Evolutionary conservation across 1,284 basidiomycete genomes (phyloP).

Genomic region (Sporisorium sorghi): DNA sequence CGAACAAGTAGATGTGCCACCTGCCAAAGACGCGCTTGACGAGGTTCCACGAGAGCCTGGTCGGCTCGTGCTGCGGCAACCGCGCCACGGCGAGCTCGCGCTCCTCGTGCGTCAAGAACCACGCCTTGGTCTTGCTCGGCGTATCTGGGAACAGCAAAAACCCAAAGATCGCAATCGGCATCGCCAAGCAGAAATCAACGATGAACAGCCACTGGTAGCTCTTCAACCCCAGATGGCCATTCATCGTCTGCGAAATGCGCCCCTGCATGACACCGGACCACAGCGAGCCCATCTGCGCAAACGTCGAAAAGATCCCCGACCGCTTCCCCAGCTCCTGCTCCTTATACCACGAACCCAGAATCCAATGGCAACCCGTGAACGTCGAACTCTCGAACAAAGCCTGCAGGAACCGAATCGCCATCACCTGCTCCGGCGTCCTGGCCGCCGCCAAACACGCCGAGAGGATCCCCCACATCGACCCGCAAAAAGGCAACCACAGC

Average conservation of each 20-base stretch:
- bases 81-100: constrained; percentile 48
- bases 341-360: constrained; percentile 82
- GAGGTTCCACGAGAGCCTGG: constrained; percentile 65
- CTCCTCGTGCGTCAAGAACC: constrained; percentile 77
- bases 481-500: constrained; percentile 52
- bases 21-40: constrained; percentile 74
- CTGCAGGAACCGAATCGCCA: constrained; percentile 80
- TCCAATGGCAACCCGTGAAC: constrained; percentile 72
- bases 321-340: constrained; percentile 78
- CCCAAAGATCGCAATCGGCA: constrained; percentile 77
- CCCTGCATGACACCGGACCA: constrained; percentile 81
- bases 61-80: constrained; percentile 72
- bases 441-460: constrained; percentile 43
- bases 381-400: constrained; percentile 78
- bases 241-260: constrained; percentile 75
- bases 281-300: constrained; percentile 73
- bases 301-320: constrained; percentile 78
- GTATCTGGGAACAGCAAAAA: constrained; percentile 80
- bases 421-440: constrained; percentile 72
- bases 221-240: constrained; percentile 74
- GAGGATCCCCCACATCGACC: constrained; percentile 59
- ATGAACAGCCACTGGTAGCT: constrained; percentile 82
- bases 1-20: constrained; percentile 73
- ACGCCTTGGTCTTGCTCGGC: constrained; percentile 76
- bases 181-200: constrained; percentile 79